Evolutionary conservation across 2,329 filamentous ascomycete genomes (phyloP).

Genomic region (Epichloe baconii): DNA sequence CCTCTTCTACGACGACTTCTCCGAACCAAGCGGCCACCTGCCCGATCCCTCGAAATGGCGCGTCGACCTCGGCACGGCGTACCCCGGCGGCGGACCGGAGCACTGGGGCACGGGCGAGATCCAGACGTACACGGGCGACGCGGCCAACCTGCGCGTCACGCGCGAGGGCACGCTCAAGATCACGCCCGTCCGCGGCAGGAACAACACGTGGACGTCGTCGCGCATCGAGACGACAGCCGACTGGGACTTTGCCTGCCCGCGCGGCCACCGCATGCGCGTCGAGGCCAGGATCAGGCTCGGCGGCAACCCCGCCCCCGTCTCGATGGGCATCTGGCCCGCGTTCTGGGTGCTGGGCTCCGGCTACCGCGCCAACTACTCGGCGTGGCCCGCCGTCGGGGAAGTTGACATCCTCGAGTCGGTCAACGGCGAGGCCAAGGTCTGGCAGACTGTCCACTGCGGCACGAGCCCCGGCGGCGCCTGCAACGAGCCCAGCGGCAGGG

Average conservation of each 20-base stretch:
- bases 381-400: constrained; percentile 31
- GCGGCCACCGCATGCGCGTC: constrained; percentile 23
- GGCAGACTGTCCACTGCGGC: constrained; percentile 30
- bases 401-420: constrained; percentile 31
- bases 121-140: constrained; percentile 29
- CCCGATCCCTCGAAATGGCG: constrained; percentile 29
- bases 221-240: constrained; percentile 26
- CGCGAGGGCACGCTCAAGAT: constrained; percentile 24
- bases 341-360: constrained; percentile 31
- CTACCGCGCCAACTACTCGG: constrained; percentile 24
- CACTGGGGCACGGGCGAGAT: constrained; percentile 38
- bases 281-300: constrained; percentile 27
- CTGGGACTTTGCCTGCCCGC: constrained; percentile 21
- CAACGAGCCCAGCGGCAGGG: constrained; percentile 26
- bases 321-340: constrained; percentile 32
- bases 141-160: constrained; percentile 28
- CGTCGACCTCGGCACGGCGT: constrained; percentile 29
- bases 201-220: constrained; percentile 28
- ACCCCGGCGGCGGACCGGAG: constrained; percentile 27
- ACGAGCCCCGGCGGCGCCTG: constrained; percentile 25
- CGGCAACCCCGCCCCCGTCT: constrained; percentile 10
- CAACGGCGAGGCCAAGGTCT: constrained; percentile 23
- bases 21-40: constrained; percentile 6
- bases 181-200: constrained; percentile 14
- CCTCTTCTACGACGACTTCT: constrained; percentile 19